These are phyloP conservation scores for Neurospora intermedia DNA, from an alignment of 495 filamentous ascomycete species.

Conservation along the genomic window DNA sequence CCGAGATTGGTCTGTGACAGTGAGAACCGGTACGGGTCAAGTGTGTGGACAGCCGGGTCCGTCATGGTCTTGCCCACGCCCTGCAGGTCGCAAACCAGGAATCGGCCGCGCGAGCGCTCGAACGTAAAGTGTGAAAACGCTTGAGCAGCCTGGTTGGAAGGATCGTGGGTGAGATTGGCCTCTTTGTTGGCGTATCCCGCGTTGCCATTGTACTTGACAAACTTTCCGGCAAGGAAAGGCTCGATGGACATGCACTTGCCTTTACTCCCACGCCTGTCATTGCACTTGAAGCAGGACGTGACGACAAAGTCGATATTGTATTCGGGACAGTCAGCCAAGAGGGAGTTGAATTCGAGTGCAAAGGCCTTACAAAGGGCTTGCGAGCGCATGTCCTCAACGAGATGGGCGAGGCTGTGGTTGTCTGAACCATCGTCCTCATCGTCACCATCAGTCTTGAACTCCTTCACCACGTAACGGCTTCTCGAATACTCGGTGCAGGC, in stretches of 20 bases:
- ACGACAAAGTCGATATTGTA: conserved; percentile 26
- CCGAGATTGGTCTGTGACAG: conserved; percentile 18
- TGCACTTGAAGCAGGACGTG: conserved; percentile 16
- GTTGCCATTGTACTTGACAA: conserved; percentile 33
- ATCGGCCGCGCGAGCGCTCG: conserved; percentile 27
- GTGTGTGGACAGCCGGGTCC: conserved; percentile 27
- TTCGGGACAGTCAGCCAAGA: conserved; percentile 4
- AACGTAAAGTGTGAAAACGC: conserved; percentile 35
- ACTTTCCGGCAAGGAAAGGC: conserved; percentile 23
- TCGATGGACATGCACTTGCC: conserved; percentile 18
- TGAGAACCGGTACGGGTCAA: conserved; percentile 19
- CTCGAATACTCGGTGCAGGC: conserved; percentile 18
- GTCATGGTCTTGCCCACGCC: conserved; percentile 24
- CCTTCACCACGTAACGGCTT: conserved; percentile 23
- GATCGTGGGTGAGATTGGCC: neutral
- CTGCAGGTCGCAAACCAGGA: conserved; percentile 26
- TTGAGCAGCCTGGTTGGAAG: conserved; percentile 22
- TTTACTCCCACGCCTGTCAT: neutral
- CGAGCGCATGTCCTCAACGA: conserved; percentile 25
- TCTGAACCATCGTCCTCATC: neutral
- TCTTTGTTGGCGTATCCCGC: conserved; percentile 21
- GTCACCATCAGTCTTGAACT: conserved; percentile 6
- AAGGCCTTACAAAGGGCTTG: conserved; percentile 30
- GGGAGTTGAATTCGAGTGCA: conserved; percentile 29
- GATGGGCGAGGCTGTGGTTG: conserved; percentile 6